Evolutionary conservation across 2,329 filamentous ascomycete species (phyloP), one percentile per base, ranked within the genome.

Genomic region (Aspergillus quadricinctus): DNA sequence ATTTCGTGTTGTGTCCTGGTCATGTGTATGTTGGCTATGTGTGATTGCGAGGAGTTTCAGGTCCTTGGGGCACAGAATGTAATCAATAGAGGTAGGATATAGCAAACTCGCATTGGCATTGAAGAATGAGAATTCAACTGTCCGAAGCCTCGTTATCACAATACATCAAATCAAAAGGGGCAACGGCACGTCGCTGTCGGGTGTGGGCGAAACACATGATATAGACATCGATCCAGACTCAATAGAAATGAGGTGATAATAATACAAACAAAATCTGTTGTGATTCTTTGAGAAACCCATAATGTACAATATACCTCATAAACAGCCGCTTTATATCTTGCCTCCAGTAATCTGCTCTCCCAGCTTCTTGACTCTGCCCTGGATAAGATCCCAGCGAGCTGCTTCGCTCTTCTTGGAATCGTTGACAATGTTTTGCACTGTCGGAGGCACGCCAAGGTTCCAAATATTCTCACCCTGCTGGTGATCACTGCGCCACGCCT

Each of bases 261-360:
- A 57, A 46, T 52, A 55, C 49, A 48, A 54, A 48, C 49, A 40
- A 54, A 50, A 48, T 41, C 35, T 19, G 49, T 46, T 53, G 49
- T 50, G 41, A 52, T 54, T 31, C 53, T 21, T 27, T 17, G 52
- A 46, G 51, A 45, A 9, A 14, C 45, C 48, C 35, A 49, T 66
- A 67, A 63, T 66, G 54, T 65, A 68, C 64, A 67, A 48, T 46
- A 48, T 46, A 35, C 35, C 56, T 50, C 46, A 61, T 54, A 57
- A 21, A 57, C 61, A 51, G 49, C 41, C 50, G 41, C 50, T 56
- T 70, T 64, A 76, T 71, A 84, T 77, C 77, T 86, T 88, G 52
- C 86, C 86, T 54, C 87, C 87, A 21, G 86, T 89, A 65, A 89
- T 77, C 65, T 82, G 80, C 72, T 88, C 86, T 8, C 82, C 85